Conservation (phyloP, 2,329 filamentous ascomycete genomes). For the Apiospora saccharicola region DNA sequence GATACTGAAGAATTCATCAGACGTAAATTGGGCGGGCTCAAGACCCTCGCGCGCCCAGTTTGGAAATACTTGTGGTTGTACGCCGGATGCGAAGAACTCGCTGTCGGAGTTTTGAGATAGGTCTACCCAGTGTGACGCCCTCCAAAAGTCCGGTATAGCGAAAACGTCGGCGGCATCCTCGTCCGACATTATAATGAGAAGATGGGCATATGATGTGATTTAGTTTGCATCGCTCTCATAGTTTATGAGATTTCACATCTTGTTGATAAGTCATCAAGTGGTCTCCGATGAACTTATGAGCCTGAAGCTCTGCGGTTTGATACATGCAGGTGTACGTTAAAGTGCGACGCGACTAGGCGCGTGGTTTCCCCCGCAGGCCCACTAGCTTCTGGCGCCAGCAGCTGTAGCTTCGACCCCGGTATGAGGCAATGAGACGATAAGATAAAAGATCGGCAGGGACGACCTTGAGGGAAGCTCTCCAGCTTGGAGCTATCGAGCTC, state of each 20-base stretch:
- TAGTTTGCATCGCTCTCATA: conserved; percentile 30
- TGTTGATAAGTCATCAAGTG: not conserved
- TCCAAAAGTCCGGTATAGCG: conserved; percentile 68
- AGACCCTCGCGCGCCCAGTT: conserved; percentile 25
- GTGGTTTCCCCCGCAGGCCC: conserved; percentile 2
- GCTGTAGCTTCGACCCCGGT: not conserved
- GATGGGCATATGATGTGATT: conserved; percentile 10
- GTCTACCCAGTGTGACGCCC: conserved; percentile 58
- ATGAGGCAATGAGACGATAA: not conserved
- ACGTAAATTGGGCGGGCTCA: conserved; percentile 27
- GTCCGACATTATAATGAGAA: conserved; percentile 45
- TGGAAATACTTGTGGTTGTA: conserved; percentile 40
- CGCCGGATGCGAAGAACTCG: conserved; percentile 54
- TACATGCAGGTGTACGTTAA: not conserved
- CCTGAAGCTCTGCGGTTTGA: not conserved
- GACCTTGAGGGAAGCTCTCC: conserved; percentile 16
- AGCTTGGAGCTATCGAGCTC: not conserved
- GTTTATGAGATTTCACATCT: conserved; percentile 7
- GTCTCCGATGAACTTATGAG: not conserved
- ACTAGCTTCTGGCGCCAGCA: conserved; percentile 1
- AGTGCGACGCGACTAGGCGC: conserved; percentile 3
- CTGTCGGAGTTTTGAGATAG: conserved; percentile 36
- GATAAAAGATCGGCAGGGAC: conserved; percentile 16
- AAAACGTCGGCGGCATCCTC: conserved; percentile 64
- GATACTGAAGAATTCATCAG: conserved; percentile 53